Base-by-base conservation (phyloP, 23 red algal species). In the Cyanidiococcus yangmingshanensis region DNA sequence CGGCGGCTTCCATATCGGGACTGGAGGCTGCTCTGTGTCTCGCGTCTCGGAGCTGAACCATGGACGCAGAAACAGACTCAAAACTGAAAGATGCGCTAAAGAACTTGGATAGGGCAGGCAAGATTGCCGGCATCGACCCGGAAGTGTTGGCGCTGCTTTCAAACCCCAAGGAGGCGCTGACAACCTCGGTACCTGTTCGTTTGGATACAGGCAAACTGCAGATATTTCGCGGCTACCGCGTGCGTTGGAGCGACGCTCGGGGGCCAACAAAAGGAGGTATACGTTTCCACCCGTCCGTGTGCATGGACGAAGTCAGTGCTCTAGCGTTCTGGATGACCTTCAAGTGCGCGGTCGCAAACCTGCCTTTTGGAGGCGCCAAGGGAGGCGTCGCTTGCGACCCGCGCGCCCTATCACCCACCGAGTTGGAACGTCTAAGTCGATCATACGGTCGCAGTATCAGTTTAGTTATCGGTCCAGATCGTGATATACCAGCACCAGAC, bases 241-340 rank as follows among this genome's bases (percentile, higher is more conserved):
- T 71, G 12, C 63, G 63, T 35, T 71, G 63, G 63, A 71, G 27
- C 63, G 63, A 71, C 27, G 63, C 32, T 3, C 63, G 63, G 7
- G 63, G 63, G 7, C 63, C 63, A 12, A 71, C 63, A 7, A 71
- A 71, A 30, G 63, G 63, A 25, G 63, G 63, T 29, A 32, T 71
- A 3, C 63, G 63, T 35, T 71, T 71, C 63, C 63, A 71, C 27
- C 63, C 63, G n/a, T 71, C 63, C n/a, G 63, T 71, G 7, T 71
- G 63, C 27, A 12, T 71, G 12, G 63, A 71, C 27, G 63, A 71
- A 35, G 63, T 71, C 16, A 71, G 63, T 29, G 63, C 63, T 12
- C 63, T 71, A 29, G 63, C 63, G 12, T 71, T 32, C 27, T 71
- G 63, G 63, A 71, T 71, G 63, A 71, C 63, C 63, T 71, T 71